Conservation (phyloP, 148 eudicot species). For the Pharnaceum exiguum region DNA sequence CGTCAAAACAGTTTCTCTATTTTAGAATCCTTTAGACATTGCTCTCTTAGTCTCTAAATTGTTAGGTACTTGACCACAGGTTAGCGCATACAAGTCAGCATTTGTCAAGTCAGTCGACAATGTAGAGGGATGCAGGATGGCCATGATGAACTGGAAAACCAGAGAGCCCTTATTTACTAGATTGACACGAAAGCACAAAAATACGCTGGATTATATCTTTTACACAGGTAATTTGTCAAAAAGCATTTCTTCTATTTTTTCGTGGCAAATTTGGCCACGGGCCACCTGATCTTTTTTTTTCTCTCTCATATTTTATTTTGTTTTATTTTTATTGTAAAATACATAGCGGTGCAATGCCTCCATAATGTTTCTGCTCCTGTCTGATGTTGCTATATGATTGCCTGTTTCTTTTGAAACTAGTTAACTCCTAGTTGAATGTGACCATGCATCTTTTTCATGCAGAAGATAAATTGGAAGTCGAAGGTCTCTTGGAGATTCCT, state of each 20-base stretch:
- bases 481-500: slow-evolving; percentile 75
- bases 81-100: slow-evolving; percentile 18
- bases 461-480: slow-evolving; percentile 56
- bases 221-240: slow-evolving; percentile 56
- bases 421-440: neutral
- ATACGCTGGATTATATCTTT: slow-evolving; percentile 83
- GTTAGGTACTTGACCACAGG: slow-evolving; percentile 15
- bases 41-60: too few species aligned
- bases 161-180: slow-evolving; percentile 60
- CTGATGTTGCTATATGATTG: neutral
- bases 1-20: too few species aligned
- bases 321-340: too few species aligned
- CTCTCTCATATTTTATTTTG: neutral
- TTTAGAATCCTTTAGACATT: too few species aligned
- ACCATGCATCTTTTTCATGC: neutral
- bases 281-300: neutral
- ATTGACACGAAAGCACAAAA: slow-evolving; percentile 54
- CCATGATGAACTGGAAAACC: neutral
- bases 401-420: neutral
- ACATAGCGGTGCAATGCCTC: too few species aligned
- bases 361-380: too few species aligned
- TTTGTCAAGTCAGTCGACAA: slow-evolving; percentile 1
- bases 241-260: slow-evolving; percentile 1
- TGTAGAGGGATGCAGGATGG: neutral
- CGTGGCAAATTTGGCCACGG: neutral